Conservation (phyloP, 805 yeast genomes). For the Peterozyma xylosa region DNA sequence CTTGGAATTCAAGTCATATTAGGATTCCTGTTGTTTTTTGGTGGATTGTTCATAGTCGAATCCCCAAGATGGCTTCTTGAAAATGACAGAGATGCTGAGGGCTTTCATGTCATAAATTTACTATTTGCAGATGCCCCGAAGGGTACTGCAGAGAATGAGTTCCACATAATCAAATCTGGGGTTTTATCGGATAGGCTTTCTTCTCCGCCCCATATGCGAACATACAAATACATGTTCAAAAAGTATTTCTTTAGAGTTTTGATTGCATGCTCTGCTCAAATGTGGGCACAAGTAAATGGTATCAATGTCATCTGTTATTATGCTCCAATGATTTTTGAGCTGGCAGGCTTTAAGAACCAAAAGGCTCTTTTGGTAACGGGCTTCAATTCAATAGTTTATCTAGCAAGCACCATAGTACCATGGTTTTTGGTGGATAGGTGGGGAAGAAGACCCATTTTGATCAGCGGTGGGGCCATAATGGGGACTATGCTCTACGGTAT, state of each 20-base stretch:
- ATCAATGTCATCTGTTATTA: constrained; percentile 84
- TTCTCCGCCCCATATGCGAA: constrained; percentile 30
- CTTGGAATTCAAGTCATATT: constrained; percentile 66
- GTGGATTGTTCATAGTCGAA: constrained; percentile 75
- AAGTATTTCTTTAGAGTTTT: constrained; percentile 44
- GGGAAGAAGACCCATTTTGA: constrained; percentile 84
- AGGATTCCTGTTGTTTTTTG: constrained; percentile 57
- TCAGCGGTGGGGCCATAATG: constrained; percentile 78
- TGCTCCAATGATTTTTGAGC: constrained; percentile 86
- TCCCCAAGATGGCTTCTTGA: constrained; percentile 85
- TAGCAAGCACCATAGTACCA: constrained; percentile 68
- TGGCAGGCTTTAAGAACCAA: constrained; percentile 86
- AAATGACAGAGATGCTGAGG: constrained; percentile 57
- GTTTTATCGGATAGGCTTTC: constrained; percentile 29
- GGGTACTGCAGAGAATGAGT: constrained; percentile 29
- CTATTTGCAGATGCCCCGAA: constrained; percentile 20
- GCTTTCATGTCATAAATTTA: constrained; percentile 29
- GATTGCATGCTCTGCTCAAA: constrained; percentile 79
- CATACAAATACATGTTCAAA: constrained; percentile 33
- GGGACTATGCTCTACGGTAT: constrained; percentile 60
- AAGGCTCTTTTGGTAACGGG: constrained; percentile 86
- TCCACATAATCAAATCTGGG: constrained; percentile 35
- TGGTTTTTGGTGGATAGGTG: constrained; percentile 87
- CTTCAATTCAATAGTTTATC: constrained; percentile 51
- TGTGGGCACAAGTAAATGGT: constrained; percentile 87